A percentile compares a stretch with the other conserved stretches of the same genome.
Evolutionary conservation across 148 eudicot species (phyloP).

Genomic region (Rhododendron williamsianum): DNA sequence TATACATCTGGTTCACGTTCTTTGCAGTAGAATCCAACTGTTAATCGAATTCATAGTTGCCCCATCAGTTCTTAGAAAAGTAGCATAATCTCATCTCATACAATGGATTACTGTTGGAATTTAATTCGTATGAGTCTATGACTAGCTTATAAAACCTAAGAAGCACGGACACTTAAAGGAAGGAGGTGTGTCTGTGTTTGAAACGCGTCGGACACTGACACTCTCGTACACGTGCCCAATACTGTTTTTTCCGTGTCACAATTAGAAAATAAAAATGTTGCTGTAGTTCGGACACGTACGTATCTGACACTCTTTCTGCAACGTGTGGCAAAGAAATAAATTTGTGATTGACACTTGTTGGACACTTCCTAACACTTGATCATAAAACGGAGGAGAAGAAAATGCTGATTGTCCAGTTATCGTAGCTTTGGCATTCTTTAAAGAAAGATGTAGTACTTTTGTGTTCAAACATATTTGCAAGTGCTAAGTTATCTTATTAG

Average conservation of each 20-base stretch:
- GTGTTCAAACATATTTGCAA: not conserved
- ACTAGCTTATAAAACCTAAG: not conserved
- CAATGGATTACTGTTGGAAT: not conserved
- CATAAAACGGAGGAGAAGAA: not conserved
- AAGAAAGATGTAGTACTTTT: not conserved
- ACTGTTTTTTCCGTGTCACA: not conserved
- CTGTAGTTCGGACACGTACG: not conserved
- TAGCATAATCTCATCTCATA: not conserved
- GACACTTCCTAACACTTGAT: not conserved
- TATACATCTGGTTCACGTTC: not conserved
- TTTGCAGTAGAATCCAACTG: not conserved
- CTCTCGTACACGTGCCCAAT: not conserved
- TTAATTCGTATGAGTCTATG: no score
- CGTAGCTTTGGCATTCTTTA: not conserved
- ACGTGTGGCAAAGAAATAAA: not conserved
- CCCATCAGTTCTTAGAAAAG: not conserved
- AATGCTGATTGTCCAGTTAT: not conserved
- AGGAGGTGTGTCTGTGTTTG: not conserved
- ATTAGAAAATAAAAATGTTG: not conserved
- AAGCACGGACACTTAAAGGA: not conserved
- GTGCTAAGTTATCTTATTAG: not conserved
- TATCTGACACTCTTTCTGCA: not conserved
- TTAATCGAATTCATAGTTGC: not conserved
- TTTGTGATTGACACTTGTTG: not conserved
- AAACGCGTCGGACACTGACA: not conserved